Evolutionary conservation across 2,329 filamentous ascomycete genomes (phyloP), one percentile per base, ranked within the genome.

Genomic region (Aspergillus transmontanensis): DNA sequence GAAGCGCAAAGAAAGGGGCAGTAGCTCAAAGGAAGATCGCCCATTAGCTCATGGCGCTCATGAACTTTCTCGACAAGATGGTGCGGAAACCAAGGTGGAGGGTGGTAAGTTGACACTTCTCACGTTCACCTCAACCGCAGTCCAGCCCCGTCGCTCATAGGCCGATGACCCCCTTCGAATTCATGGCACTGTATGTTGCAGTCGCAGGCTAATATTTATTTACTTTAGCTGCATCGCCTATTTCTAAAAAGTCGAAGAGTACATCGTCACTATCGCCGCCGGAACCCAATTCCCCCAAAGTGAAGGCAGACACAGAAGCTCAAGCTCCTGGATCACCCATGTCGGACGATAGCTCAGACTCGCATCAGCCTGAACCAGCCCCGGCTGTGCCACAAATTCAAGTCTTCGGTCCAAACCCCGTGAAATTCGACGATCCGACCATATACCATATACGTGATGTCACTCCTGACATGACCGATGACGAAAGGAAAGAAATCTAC

Each of bases 351-450:
- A 83, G 82, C 61, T 84, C 84, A 3, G 83, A 85, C 48, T 84
- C 86, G 48, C 87, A 86, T 76, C 87, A 87, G 73, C 85, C 85
- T 16, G 81, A 82, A 56, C 86, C 86, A 6, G 85, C 86, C 2
- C 85, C 87, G n/a, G 82, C 86, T 7, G 79, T 90, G 28, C 85
- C 87, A 6, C 90, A 94, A 63, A 89, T 89, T 72, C 92, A 96
- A 78, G 94, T 93, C 0, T 98, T 97, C 76, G 94, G 94, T 63
- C 90, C 94, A 45, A 93, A 98, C 73, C 94, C 94, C 0, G 91
- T 93, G 30, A 93, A 89, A n/a, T 97, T 94, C 72, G 84, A 88
- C 69, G 95, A 99, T 74, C 93, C 94, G 1, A 97, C 94, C 41
- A 86, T 97, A 57, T 99, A 99, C 81, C 91, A 99, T 75, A 97